Evolutionary conservation across 768 basidiomycete species (phyloP), one percentile per base, ranked within the genome.

Genomic region (Podaxis carcinomalis): DNA sequence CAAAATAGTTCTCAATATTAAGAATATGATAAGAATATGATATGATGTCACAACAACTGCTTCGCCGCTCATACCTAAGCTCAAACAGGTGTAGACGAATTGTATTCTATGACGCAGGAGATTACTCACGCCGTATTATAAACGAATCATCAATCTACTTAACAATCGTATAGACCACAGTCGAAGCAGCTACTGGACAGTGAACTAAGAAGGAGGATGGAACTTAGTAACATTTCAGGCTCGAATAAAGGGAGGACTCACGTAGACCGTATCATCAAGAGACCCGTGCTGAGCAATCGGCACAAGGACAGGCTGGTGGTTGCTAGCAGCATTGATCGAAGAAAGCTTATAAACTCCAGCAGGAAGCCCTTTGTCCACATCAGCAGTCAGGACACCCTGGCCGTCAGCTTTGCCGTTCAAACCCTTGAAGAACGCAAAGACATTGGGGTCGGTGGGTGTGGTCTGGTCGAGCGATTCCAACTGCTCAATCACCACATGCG

Each of bases 221-320:
- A 35, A 36, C 36, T 1, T 49, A 42, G 56, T 1, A 21, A 57
- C 52, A 25, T 51, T 13, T 47, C 21, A 44, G 47, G 32, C 10
- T 35, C 39, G 28, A 4, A 40, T 58, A 35, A 2, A 63, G 42
- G 39, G 36, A 37, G 59, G 59, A 75, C 80, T 66, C 64, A 84
- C 80, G 73, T 87, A 87, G 65, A 82, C 72, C 40, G 68, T 72
- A 68, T 89, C 86, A 69, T 87, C 83, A 35, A 85, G 70, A 39
- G 75, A 73, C 62, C 85, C 85, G 64, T 84, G 87, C 64, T 84
- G 84, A 25, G 81, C 85, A 56, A 88, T 71, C 6, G 85, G 77
- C 51, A 82, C 85, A 58, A 86, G 70, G 56, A 78, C 80, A n/a
- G 82, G 85, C 66, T 83, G 82, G 64, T 88, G 85, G 74, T 87